These are phyloP conservation scores for Scopulariopsis brevicaulis DNA, from an alignment of 2,329 filamentous ascomycete species.

Conservation along the genomic window DNA sequence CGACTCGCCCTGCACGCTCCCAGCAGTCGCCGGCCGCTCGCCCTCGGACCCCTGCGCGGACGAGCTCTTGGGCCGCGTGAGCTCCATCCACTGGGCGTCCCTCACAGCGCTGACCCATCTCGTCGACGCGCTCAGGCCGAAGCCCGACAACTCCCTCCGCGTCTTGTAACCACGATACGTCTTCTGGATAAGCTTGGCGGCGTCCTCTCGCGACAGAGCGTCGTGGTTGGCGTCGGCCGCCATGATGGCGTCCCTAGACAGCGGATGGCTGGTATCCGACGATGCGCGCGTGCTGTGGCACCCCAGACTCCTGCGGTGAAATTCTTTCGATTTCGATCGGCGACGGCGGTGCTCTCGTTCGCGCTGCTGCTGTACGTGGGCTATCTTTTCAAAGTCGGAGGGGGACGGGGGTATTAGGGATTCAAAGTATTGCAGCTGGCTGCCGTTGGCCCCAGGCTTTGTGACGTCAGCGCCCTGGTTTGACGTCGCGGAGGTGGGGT, in stretches of 20 bases:
- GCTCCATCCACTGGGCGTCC: conserved; percentile 42
- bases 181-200: conserved; percentile 51
- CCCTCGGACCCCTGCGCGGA: conserved; percentile 7
- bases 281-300: neutral
- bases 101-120: conserved; percentile 59
- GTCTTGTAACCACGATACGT: conserved; percentile 69
- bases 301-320: neutral
- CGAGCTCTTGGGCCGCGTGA: conserved; percentile 30
- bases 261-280: neutral
- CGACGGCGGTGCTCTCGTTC: conserved; percentile 23
- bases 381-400: conserved; percentile 35
- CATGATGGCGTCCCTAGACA: neutral
- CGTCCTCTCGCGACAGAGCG: conserved; percentile 18
- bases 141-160: conserved; percentile 58
- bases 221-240: neutral
- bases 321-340: neutral
- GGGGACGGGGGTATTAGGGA: conserved; percentile 33
- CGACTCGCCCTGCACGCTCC: conserved; percentile 7
- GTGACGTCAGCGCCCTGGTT: conserved; percentile 1
- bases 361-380: conserved; percentile 32
- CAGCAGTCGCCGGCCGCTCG: conserved; percentile 4
- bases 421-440: conserved; percentile 33
- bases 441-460: neutral
- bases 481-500: neutral
- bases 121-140: conserved; percentile 56